Base-by-base conservation (phyloP, 805 yeast genomes). In the Yamadazyma scolyti region DNA sequence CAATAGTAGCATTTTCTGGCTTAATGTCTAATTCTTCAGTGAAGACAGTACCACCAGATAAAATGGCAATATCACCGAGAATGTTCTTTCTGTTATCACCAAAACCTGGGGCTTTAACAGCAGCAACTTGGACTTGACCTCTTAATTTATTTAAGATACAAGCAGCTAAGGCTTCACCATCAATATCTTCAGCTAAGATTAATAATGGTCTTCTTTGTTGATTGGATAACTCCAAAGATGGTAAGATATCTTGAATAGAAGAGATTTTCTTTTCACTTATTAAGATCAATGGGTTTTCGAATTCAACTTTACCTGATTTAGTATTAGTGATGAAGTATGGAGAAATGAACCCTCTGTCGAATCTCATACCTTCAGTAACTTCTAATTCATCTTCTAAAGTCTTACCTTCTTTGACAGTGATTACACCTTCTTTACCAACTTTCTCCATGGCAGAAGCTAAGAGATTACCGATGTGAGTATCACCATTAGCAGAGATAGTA, bases 391-490 rank as follows among this genome's bases (percentile, higher is more conserved):
- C 98, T 61, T 85, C 96, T 50, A 90, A 71, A 48, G 97, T 93
- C 74, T 87, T 89, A 50, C 97, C 97, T 65, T 87, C 96, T 72
- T 82, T 90, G 52, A 90, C 93, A 47, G 97, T 90, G 61, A 90
- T 89, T 43, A 90, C 97, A 73, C 98, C 98, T 63, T 90, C 97
- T 68, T 90, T 88, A 50, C 98, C 98, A 39, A 90, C 98, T 64
- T 89, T 89, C 68, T 88, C 97, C 94, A 90, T 90, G 44, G 98
- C 97, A 33, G 82, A 76, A 32, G 97, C 96, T 56, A 90, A 74
- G 48, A 93, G 71, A 56, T 75, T 69, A 59, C 98, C 98, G 46
- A 90, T 84, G 71, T 89, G 96, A 18, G 73, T 55, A 58, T 90
- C 98, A 44, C 97, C 97, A 61, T 90, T 90, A 43, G 97, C 97